These are phyloP conservation scores for Microdochium paspali DNA, from an alignment of 2,329 filamentous ascomycete species.

Conservation along the genomic window DNA sequence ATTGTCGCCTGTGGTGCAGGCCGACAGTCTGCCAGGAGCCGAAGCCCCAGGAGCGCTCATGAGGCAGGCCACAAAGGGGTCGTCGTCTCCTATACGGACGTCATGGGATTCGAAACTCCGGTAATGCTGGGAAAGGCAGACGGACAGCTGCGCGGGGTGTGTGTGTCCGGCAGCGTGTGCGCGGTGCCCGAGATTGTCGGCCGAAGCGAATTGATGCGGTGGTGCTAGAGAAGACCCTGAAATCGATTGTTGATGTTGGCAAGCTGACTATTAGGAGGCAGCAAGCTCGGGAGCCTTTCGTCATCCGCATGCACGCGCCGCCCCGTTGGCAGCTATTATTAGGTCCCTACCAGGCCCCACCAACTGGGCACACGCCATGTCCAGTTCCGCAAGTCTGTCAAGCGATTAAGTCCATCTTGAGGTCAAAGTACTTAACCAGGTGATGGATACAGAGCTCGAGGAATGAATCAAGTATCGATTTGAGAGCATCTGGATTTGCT, in stretches of 20 bases:
- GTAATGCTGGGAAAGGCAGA: too few relatives aligned
- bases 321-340: not conserved
- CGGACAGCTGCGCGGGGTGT: too few relatives aligned
- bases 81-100: not conserved
- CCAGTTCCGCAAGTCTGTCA: too few relatives aligned
- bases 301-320: not conserved
- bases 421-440: too few relatives aligned
- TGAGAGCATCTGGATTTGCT: too few relatives aligned
- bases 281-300: not conserved
- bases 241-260: not conserved
- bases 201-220: too few relatives aligned
- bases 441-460: too few relatives aligned
- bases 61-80: not conserved
- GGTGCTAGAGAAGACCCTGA: not conserved
- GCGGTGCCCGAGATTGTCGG: too few relatives aligned
- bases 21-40: slow-evolving; percentile 13
- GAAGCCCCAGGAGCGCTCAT: not conserved
- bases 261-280: not conserved
- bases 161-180: too few relatives aligned
- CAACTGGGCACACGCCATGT: not conserved
- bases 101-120: too few relatives aligned
- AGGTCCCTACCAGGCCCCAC: not conserved
- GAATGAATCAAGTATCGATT: too few relatives aligned
- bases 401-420: too few relatives aligned
- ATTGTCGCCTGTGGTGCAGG: slow-evolving; percentile 20